Base-by-base conservation (phyloP, 306 rosid species). In the Trifolium repens region DNA sequence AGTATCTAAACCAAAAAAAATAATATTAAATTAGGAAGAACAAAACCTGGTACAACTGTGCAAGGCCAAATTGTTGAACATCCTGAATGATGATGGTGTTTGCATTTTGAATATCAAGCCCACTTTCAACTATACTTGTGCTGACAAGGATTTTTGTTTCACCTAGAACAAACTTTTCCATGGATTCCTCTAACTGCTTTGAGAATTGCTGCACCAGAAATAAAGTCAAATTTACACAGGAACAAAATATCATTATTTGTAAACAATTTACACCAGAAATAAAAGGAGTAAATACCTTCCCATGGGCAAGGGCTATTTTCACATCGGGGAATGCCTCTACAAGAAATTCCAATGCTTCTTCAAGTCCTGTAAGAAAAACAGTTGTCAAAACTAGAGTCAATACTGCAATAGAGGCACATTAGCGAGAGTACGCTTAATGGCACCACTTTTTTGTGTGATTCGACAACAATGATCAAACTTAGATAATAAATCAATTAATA, bases 51-150 rank as follows among this genome's bases (percentile, higher is more conserved):
- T 91, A 94, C 81, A 94, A 75, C 77, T 94, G 97, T 44, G 98
- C 98, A 59, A 94, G 89, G 82, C 98, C 98, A 81, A 94, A 94
- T 44, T 88, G 97, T 83, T 94, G 98, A 85, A 94, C 91, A 80
- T 94, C 98, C 87, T 91, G 97, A 85, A 94, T 78, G 79, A 91
- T 87, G 83, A 94, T 94, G 86, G 98, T 91, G 82, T 94, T 94
- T 57, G 98, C 97, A 84, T 94, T 94, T 88, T 91, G 97, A 86
- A 94, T 94, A 78, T 94, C 98, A 77, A 91, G 97, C 79, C 98
- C 98, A 72, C 98, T 94, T 86, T 94, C 98, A 67, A 94, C 97
- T 76, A 94, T 91, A 72, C 87, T 94, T 43, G 96, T 94, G 86
- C 96, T 87, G 74, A 89, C 81, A 73, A 91, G 97, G 81, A 94